Base-by-base conservation (phyloP, 2,329 filamentous ascomycete species). In the Cladosporium halotolerans region DNA sequence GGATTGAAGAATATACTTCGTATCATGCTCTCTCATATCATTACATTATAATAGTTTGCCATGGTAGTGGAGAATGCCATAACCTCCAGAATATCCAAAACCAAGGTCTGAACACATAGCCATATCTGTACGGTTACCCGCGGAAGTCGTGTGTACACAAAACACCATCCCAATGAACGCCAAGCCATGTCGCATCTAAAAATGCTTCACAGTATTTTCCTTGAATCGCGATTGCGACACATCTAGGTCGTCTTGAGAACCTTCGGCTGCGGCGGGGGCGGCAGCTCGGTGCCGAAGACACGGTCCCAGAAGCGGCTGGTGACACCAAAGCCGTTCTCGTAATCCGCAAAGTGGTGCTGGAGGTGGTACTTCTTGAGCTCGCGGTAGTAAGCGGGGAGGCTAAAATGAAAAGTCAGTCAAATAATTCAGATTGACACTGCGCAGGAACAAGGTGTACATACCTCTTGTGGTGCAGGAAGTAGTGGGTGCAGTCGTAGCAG, bases 311-410 rank as follows among this genome's bases (percentile, higher is more conserved):
- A 96, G 60, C 85, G 84, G 77, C 87, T 96, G 32, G 92, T 96
- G 48, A 99, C 92, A 53, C 93, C 93, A 63, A 97, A 99, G 49
- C 93, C 93, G 60, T 96, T 92, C 72, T 99, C 88, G 69, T 95
- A 99, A 70, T 99, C 93, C 57, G 93, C 89, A 72, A 96, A 99
- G 74, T 99, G 93, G 70, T 99, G 93, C 69, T 90, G 84, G 31
- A 99, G 84, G 68, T 99, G 93, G 68, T 96, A 95, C 73, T 96
- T 97, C 83, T 99, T 99, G 64, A 97, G 81, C 59, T 83, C 79
- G 72, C 88, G 88, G 76, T 95, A 97, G 80, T 89, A 96, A 2
- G 84, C 74, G 13, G 93, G 93, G 2, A 99, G 82, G 63, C 81
- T 83, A 1, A 47, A 32, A 34, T 10, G 16, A n/a, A 33, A 45